Conservation (phyloP, 768 basidiomycete species). For the Cystofilobasidium bisporidii region DNA sequence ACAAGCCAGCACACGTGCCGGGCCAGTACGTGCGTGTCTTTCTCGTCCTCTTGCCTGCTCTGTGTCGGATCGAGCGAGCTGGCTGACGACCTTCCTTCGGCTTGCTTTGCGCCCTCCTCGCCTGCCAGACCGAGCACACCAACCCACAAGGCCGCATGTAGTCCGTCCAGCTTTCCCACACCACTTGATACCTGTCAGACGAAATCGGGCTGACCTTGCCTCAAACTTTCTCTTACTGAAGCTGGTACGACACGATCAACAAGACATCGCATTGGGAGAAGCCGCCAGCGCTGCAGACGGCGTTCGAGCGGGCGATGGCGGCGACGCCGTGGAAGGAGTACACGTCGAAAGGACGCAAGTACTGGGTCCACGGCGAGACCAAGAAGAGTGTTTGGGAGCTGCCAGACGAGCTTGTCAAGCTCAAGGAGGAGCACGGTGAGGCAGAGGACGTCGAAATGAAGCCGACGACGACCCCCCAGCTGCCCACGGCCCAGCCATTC, state of each 20-base stretch:
- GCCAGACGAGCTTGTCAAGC: slow-evolving; percentile 77
- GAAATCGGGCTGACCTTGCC: not conserved
- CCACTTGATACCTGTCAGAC: not conserved
- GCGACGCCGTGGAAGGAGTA: slow-evolving; percentile 96
- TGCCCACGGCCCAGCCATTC: not conserved
- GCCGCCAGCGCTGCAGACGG: slow-evolving; percentile 85
- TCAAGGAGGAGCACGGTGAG: slow-evolving; percentile 54
- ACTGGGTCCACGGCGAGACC: slow-evolving; percentile 78
- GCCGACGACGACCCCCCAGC: not conserved
- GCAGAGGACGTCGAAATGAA: not conserved
- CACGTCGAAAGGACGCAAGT: slow-evolving; percentile 79
- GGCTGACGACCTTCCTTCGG: not conserved
- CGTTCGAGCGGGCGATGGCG: slow-evolving; percentile 67
- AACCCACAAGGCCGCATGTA: slow-evolving; percentile 57
- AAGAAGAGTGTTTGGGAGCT: slow-evolving; percentile 93
- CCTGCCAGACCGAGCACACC: not conserved
- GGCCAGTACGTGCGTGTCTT: not conserved
- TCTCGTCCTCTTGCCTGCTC: no score
- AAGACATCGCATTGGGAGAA: slow-evolving; percentile 97
- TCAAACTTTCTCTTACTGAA: not conserved
- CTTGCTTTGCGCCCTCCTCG: not conserved
- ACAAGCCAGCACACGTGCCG: not conserved
- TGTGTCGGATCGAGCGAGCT: no score
- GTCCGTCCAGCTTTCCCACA: not conserved
- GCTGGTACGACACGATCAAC: slow-evolving; percentile 47